Percentiles rank a stretch among this genome's conserved stretches.
Evolutionary conservation across 2,329 filamentous ascomycete genomes (phyloP).

Genomic region (Fusarium sp.): DNA sequence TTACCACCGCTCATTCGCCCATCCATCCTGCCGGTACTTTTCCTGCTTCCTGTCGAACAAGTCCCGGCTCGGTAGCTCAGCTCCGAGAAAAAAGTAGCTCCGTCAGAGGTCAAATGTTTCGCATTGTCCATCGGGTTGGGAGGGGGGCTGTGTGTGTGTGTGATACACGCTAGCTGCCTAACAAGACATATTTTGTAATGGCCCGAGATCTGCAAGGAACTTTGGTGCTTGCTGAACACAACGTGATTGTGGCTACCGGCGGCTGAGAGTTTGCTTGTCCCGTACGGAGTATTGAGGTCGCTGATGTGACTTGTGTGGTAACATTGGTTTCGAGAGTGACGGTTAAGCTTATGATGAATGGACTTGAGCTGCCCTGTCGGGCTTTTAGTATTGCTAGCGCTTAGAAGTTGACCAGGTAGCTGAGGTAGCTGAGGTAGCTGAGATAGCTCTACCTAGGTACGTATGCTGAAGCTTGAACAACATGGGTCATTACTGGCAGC

Average conservation of each 20-base stretch:
- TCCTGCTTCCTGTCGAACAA: neutral
- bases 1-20: neutral
- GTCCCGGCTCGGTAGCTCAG: neutral
- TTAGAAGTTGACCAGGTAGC: neutral
- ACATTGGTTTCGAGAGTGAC: neutral
- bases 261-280: neutral
- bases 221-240: neutral
- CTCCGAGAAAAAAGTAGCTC: neutral
- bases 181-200: neutral
- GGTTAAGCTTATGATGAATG: neutral
- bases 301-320: neutral
- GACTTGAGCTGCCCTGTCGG: neutral
- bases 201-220: neutral
- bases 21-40: slow-evolving; percentile 1
- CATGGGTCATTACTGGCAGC: neutral
- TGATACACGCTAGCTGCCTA: neutral
- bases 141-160: neutral
- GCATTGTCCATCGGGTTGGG: neutral
- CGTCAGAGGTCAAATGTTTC: neutral
- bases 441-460: no score
- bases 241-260: neutral
- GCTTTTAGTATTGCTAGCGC: neutral
- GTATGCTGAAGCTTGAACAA: no score
- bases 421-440: no score
- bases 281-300: neutral